phyloP scores from a whole-genome alignment of 2,329 filamentous ascomycete genomes.

The Botryotinia convoluta region DNA sequence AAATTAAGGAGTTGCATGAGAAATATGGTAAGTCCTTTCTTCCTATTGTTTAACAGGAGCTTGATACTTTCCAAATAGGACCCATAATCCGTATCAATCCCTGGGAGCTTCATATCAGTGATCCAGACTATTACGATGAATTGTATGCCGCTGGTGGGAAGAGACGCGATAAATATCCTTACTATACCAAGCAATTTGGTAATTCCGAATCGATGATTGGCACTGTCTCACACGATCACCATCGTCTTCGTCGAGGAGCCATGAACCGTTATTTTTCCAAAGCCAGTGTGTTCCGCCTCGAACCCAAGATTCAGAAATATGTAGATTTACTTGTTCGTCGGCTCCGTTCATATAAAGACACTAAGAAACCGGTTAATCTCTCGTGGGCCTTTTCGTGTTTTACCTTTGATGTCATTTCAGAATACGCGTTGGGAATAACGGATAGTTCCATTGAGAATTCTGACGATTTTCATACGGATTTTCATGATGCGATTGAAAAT shows the following conservation, averaged over 20 bases:
- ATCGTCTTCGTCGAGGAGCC: slow-evolving; percentile 26
- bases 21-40: slow-evolving; percentile 37
- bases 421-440: slow-evolving; percentile 33
- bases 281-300: slow-evolving; percentile 23
- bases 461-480: slow-evolving; percentile 14
- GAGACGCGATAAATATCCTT: slow-evolving; percentile 23
- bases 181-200: slow-evolving; percentile 20
- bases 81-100: slow-evolving; percentile 41
- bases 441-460: slow-evolving; percentile 21
- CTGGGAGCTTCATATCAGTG: slow-evolving; percentile 43
- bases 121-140: slow-evolving; percentile 42
- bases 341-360: slow-evolving; percentile 18
- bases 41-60: not conserved
- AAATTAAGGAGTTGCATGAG: slow-evolving; percentile 44
- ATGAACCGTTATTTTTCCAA: slow-evolving; percentile 30
- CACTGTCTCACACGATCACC: slow-evolving; percentile 26
- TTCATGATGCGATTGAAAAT: not conserved
- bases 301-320: slow-evolving; percentile 27
- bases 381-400: slow-evolving; percentile 19
- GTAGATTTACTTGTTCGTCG: slow-evolving; percentile 21
- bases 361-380: slow-evolving; percentile 11
- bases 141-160: slow-evolving; percentile 37
- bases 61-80: not conserved
- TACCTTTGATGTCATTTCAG: slow-evolving; percentile 31
- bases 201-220: slow-evolving; percentile 20